phyloP scores from a whole-genome alignment of 2,329 filamentous ascomycete species.

The Colletotrichum sublineola region DNA sequence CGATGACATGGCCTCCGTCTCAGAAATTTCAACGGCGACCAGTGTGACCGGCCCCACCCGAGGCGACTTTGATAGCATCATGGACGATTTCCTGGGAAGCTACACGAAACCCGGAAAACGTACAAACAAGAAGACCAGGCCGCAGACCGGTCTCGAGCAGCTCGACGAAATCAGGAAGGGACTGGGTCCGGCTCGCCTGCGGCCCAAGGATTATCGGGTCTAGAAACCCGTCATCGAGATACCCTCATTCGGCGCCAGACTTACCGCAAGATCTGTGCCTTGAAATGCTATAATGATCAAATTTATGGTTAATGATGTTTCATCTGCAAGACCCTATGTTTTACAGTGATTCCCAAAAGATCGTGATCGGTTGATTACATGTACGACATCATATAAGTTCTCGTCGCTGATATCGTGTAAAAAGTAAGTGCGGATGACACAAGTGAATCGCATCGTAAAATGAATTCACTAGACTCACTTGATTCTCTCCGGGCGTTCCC shows the following conservation, averaged over 20 bases:
- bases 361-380: not conserved
- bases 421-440: too few species aligned
- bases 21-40: constrained; percentile 73
- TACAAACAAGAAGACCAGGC: constrained; percentile 82
- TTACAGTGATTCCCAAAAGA: not conserved
- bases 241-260: constrained; percentile 35
- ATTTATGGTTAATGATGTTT: constrained; percentile 13
- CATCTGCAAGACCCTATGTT: not conserved
- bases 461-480: not conserved
- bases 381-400: too few species aligned
- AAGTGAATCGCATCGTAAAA: not conserved
- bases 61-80: constrained; percentile 86
- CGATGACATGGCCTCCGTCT: constrained; percentile 68
- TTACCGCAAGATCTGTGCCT: constrained; percentile 14
- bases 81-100: constrained; percentile 91
- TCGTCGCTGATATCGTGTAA: not conserved
- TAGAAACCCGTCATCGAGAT: constrained; percentile 28
- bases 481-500: not conserved
- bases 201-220: constrained; percentile 32
- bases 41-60: constrained; percentile 77
- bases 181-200: constrained; percentile 80
- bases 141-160: constrained; percentile 86
- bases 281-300: constrained; percentile 35
- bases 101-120: constrained; percentile 81
- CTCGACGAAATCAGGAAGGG: constrained; percentile 89